Percentiles rank a stretch among this genome's conserved stretches.
Conservation (phyloP, 1,284 basidiomycete species). For the Takashimella koratensis region DNA sequence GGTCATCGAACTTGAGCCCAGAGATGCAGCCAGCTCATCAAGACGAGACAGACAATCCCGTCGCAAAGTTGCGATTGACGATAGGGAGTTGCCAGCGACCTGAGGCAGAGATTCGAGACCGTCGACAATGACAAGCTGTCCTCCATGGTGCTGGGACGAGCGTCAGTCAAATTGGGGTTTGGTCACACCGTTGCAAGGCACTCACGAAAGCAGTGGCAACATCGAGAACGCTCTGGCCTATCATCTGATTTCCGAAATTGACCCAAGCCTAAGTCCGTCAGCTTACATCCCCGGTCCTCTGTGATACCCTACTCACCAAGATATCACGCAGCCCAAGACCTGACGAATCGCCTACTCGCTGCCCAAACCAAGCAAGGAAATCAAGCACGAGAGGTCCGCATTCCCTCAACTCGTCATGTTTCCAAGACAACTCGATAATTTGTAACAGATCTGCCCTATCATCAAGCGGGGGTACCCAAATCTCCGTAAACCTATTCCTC, state of each 20-base stretch:
- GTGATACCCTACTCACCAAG: conserved; percentile 57
- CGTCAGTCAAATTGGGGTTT: conserved; percentile 1
- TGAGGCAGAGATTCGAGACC: conserved; percentile 75
- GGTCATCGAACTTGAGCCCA: conserved; percentile 8
- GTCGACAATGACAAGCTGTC: conserved; percentile 80
- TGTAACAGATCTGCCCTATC: conserved; percentile 69
- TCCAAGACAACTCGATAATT: conserved; percentile 76
- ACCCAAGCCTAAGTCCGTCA: conserved; percentile 74
- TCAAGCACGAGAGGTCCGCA: conserved; percentile 69
- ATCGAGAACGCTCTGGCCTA: conserved; percentile 47
- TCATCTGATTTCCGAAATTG: conserved; percentile 71
- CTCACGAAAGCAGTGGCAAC: conserved; percentile 67
- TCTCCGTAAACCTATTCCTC: conserved; percentile 97
- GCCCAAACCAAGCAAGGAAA: conserved; percentile 77
- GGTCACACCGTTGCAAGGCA: conserved; percentile 12
- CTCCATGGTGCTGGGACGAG: conserved; percentile 68
- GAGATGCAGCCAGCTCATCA: conserved; percentile 16
- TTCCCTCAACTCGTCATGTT: conserved; percentile 55
- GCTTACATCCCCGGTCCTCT: not conserved
- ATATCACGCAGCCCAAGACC: conserved; percentile 82
- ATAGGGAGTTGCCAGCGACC: conserved; percentile 47
- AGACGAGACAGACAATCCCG: conserved; percentile 37
- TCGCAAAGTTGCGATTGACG: conserved; percentile 36
- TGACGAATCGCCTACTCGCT: conserved; percentile 57
- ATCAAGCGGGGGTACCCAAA: conserved; percentile 92